These are phyloP conservation scores for Seiridium cupressi DNA, from an alignment of 2,329 filamentous ascomycete genomes.

Conservation along the genomic window DNA sequence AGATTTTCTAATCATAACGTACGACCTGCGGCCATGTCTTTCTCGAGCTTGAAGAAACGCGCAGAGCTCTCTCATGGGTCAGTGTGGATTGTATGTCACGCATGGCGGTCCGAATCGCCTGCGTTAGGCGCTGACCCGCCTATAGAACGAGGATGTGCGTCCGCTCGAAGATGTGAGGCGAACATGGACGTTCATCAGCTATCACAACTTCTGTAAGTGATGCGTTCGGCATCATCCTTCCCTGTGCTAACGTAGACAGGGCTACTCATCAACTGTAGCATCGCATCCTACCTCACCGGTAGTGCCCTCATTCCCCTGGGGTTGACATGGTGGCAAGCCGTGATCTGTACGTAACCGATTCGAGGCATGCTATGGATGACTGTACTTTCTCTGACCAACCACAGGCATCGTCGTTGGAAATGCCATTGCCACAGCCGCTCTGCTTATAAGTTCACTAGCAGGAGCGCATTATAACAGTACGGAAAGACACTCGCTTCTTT, in stretches of 20 bases:
- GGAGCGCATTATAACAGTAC: constrained; percentile 11
- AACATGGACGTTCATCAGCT: background rate
- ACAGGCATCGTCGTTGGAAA: constrained; percentile 24
- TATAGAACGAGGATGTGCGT: background rate
- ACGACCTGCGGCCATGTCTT: too few species aligned
- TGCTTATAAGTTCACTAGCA: constrained; percentile 26
- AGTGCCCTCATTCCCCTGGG: constrained; percentile 30
- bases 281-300: constrained; percentile 18
- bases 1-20: too few species aligned
- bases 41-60: too few species aligned
- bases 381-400: background rate
- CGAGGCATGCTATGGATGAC: background rate
- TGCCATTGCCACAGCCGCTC: constrained; percentile 21
- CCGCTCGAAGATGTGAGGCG: background rate
- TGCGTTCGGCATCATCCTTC: background rate
- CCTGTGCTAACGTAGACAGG: constrained; percentile 4
- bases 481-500: background rate
- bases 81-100: background rate
- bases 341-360: constrained; percentile 13
- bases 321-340: constrained; percentile 29
- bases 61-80: background rate
- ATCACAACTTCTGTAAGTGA: background rate
- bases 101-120: background rate
- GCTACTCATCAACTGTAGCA: constrained; percentile 20
- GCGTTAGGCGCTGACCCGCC: background rate